These are phyloP conservation scores for Aegilops tauschii DNA, from an alignment of 176 grass and related monocot species.

Conservation along the genomic window DNA sequence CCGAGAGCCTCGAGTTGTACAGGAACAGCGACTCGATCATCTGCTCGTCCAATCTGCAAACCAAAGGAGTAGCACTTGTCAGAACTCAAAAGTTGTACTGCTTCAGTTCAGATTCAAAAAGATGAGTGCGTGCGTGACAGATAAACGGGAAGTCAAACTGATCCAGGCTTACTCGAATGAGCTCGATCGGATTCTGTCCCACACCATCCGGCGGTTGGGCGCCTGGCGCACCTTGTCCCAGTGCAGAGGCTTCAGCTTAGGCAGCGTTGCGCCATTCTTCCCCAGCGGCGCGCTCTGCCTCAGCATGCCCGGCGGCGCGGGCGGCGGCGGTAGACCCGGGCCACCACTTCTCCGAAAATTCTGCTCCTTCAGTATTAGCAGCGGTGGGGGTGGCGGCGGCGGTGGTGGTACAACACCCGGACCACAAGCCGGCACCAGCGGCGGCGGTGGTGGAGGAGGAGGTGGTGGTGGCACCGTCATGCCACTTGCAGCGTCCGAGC, in stretches of 20 bases:
- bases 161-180: conserved; percentile 79
- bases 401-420: neutral
- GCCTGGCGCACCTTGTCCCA: conserved; percentile 97
- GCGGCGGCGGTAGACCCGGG: conserved; percentile 18
- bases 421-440: conserved; percentile 15
- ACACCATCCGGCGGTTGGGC: conserved; percentile 86
- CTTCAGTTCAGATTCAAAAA: neutral
- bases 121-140: neutral
- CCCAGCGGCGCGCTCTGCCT: conserved; percentile 24
- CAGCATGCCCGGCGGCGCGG: conserved; percentile 29
- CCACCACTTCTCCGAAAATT: conserved; percentile 24
- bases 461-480: neutral
- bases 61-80: neutral
- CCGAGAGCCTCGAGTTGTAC: conserved; percentile 61
- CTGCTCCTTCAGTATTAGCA: neutral
- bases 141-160: neutral
- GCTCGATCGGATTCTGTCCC: conserved; percentile 90
- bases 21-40: conserved; percentile 95
- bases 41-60: conserved; percentile 73
- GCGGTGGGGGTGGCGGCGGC: conserved; percentile 43
- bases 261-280: conserved; percentile 56
- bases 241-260: conserved; percentile 95
- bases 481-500: neutral
- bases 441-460: conserved; percentile 25
- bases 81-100: neutral